Evolutionary conservation across 2,329 filamentous ascomycete genomes (phyloP), one percentile per base, ranked within the genome.

Genomic region (Monosporascus sp.): DNA sequence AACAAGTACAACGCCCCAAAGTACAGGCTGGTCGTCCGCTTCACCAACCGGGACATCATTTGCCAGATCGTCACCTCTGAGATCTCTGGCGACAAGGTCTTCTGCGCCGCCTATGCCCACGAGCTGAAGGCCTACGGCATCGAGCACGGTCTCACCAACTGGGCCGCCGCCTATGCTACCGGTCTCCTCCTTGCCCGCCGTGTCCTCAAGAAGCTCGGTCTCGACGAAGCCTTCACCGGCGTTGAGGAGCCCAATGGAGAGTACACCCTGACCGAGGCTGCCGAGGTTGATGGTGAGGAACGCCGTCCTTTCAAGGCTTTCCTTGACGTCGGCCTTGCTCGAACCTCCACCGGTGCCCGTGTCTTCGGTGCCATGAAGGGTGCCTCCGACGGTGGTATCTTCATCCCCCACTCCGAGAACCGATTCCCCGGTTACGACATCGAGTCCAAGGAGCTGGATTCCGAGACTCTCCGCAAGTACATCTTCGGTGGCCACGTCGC

Each of bases 1-100:
- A 99, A 99, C 91, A 99, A 99, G 89, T 99, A 97, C 89, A 96
- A 96, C 81, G 89, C 94, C 62, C 94, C 94, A 79, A 99, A 99
- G 87, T 97, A 99, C 88, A 90, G 94, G 74, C 88, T 99, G 73
- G 94, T 99, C 66, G 91, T 99, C 75, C 94, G 94, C 77, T 96
- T 96, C 88, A 95, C 91, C 84, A 96, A 97, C 88, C 91, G 91
- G 79, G 93, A 99, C 85, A 96, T 97, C 82, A 89, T 97, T 81
- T 87, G 86, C 80, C 94, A 99, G 84, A 94, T 99, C 75, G 86
- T 99, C 75, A 88, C 84, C 74, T 95, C 94, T 58, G 94, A 99
- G 84, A 89, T 99, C 80, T 86, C 83, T 65, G 94, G 94, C 72
- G 94, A 99, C 87, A 97, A 97, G 86, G 88, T 99, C 77, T 91